Evolutionary conservation across 2,329 filamentous ascomycete species (phyloP).

Genomic region (Esteya vermicola): DNA sequence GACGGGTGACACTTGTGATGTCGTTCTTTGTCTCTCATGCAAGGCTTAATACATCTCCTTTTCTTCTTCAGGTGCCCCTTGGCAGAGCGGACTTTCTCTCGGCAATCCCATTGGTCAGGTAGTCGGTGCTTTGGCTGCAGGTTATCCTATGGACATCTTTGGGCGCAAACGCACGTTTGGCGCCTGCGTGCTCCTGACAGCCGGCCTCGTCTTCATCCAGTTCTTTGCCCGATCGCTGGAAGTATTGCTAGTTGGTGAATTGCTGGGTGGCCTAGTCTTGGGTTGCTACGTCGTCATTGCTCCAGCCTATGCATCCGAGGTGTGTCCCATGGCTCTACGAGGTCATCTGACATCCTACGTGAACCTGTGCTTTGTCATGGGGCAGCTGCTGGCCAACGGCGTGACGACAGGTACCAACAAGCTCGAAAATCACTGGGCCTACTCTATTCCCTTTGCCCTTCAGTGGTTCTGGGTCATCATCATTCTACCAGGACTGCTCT

Average conservation of each 20-base stretch:
- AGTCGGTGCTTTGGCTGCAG: constrained; percentile 35
- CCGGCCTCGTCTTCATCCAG: constrained; percentile 43
- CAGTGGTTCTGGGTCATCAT: constrained; percentile 36
- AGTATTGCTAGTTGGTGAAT: constrained; percentile 44
- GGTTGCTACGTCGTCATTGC: constrained; percentile 46
- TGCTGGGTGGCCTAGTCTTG: constrained; percentile 46
- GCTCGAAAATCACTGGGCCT: constrained; percentile 30
- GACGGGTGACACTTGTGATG: too few species aligned
- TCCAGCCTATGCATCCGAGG: constrained; percentile 46
- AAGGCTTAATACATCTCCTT: not conserved
- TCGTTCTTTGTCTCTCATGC: constrained; percentile 1
- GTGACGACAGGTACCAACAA: constrained; percentile 27
- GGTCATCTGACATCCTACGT: constrained; percentile 44
- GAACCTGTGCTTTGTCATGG: constrained; percentile 49
- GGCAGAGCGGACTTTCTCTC: constrained; percentile 34
- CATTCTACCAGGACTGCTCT: constrained; percentile 28
- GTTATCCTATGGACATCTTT: constrained; percentile 30
- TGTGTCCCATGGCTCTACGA: constrained; percentile 43
- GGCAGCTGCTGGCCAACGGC: constrained; percentile 39
- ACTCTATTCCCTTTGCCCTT: constrained; percentile 31
- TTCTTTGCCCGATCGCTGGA: constrained; percentile 44
- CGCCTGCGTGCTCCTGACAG: constrained; percentile 27
- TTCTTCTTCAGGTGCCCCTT: constrained; percentile 18
- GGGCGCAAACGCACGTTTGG: constrained; percentile 31
- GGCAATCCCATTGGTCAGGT: constrained; percentile 44